Percentiles rank a stretch among this genome's conserved stretches.
Conservation (phyloP, 2,329 filamentous ascomycete genomes). For the Pyricularia grisea region DNA sequence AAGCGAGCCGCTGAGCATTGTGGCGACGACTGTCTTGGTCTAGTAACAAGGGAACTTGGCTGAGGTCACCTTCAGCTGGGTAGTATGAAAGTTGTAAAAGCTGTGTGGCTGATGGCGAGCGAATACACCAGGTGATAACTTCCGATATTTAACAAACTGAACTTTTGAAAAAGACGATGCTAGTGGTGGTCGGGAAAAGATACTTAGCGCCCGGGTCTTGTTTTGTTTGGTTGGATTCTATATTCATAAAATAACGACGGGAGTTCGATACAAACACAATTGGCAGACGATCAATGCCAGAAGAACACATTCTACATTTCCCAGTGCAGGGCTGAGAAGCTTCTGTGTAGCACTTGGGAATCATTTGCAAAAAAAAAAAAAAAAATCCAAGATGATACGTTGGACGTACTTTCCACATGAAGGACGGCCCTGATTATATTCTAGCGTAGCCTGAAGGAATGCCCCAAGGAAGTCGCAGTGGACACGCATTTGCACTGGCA, state of each 20-base stretch:
- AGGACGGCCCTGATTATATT: neutral
- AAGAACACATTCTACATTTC: too few species aligned
- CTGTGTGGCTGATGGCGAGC: neutral
- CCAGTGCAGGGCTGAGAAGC: too few species aligned
- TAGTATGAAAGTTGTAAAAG: neutral
- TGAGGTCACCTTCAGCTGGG: neutral
- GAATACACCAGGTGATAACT: neutral
- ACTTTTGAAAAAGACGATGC: neutral
- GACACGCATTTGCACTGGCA: neutral
- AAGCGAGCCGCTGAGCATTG: slow-evolving; percentile 2
- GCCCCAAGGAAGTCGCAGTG: neutral
- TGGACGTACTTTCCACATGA: neutral
- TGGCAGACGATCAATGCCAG: neutral
- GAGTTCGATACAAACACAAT: neutral
- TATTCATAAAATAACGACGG: neutral
- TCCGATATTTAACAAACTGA: neutral
- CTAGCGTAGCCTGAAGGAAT: neutral
- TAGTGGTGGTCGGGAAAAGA: neutral
- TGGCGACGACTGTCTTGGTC: neutral
- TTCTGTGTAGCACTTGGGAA: neutral
- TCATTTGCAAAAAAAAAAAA: too few species aligned
- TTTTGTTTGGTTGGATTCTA: neutral
- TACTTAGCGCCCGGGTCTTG: neutral
- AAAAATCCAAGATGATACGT: neutral
- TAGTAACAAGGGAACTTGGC: neutral